Base-by-base conservation (phyloP, 2,329 filamentous ascomycete species). In the Fusarium mexicanum region DNA sequence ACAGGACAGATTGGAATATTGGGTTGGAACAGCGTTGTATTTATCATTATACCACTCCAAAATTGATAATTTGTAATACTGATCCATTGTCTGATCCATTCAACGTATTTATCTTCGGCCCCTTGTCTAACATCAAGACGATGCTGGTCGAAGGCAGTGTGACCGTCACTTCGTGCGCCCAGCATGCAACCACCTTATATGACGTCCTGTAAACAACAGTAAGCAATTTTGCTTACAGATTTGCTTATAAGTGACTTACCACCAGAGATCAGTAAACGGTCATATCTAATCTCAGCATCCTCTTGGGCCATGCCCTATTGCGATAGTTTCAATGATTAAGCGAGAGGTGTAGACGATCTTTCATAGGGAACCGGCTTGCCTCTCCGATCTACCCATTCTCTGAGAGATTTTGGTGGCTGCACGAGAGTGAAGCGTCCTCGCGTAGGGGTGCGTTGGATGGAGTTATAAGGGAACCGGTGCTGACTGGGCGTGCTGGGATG, bases 11-110 rank as follows among this genome's bases (percentile, higher is more conserved):
- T 38, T 38, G 40, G 58, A 5, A 33, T 17, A 33, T 31, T 24
- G 20, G 6, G 1, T 12, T 46, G 24, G 46, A 17, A 12, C 3
- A 70, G 67, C 67, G 66, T 41, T 48, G 53, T n/a, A 44, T 70
- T 70, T 41, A 41, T 29, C 5, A 69, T 29, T 54, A 65, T 70
- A 70, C 66, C 67, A 65, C 66, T 54, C 43, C 22, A n/a, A 43
- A 69, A 37, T 55, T 69, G 8, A 38, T 29, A 24, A 57, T 50
- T 3, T 31, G 33, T 31, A 29, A 33, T 47, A 57, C 18, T 3
- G 12, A 10, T 11, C 3, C 1, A 4, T 3, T 37, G 2, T 22
- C 5, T 14, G 6, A 14, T 20, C 2, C 6, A 3, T 20, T 2
- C 13, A 8, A 20, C 4, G 12, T 16, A 14, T 16, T 4, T 37